These are phyloP conservation scores for Euphrasia arctica DNA, from an alignment of 305 asterid species.

Conservation along the genomic window DNA sequence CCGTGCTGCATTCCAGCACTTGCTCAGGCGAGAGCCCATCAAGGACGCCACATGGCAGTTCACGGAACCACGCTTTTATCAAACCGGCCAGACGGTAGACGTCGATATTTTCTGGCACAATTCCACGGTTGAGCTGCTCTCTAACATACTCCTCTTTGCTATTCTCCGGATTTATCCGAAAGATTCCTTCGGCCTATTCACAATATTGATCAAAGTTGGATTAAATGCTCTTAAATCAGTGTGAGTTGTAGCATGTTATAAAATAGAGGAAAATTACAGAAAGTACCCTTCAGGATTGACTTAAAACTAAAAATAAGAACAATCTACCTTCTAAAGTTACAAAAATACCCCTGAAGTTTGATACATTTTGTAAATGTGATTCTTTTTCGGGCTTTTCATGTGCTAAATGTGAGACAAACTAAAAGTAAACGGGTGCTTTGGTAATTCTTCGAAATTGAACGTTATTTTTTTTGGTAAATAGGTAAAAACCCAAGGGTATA, in stretches of 20 bases:
- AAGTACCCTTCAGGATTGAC: not conserved
- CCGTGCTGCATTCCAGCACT: constrained; percentile 38
- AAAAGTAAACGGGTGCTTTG: not conserved
- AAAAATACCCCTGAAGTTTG: too few relatives aligned
- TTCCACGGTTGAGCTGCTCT: constrained; percentile 44
- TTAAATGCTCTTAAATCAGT: not conserved
- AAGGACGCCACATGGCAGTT: constrained; percentile 52
- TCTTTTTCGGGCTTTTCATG: too few relatives aligned
- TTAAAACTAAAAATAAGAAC: not conserved
- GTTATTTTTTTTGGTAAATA: not conserved
- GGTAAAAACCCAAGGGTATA: not conserved
- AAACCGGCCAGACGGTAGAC: constrained; percentile 56
- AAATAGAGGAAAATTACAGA: too few relatives aligned
- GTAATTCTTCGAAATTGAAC: not conserved
- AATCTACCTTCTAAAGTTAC: not conserved
- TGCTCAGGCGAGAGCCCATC: constrained; percentile 44
- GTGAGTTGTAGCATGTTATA: not conserved
- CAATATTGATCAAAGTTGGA: not conserved
- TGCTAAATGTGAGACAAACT: not conserved
- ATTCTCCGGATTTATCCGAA: constrained; percentile 57
- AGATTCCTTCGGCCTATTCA: constrained; percentile 52
- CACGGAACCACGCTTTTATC: constrained; percentile 60
- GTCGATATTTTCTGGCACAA: constrained; percentile 47
- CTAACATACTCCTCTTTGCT: constrained; percentile 41
- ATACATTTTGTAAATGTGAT: too few relatives aligned